phyloP scores from a whole-genome alignment of 2,329 filamentous ascomycete species.

The Thermothelomyces thermophilus region DNA sequence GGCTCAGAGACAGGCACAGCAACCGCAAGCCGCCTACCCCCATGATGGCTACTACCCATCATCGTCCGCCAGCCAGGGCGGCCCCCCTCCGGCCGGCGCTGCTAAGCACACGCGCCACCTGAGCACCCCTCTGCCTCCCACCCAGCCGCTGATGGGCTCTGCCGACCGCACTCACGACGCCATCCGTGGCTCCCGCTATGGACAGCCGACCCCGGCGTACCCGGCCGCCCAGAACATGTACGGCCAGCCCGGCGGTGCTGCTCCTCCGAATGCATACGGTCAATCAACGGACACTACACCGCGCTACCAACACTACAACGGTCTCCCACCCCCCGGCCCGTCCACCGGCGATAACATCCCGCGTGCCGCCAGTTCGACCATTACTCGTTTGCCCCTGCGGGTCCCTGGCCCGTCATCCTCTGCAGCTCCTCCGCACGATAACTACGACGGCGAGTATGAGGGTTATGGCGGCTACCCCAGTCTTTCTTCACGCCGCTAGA shows the following conservation, averaged over 20 bases:
- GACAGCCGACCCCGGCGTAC: background rate
- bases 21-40: background rate
- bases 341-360: background rate
- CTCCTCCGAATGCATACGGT: too few relatives aligned
- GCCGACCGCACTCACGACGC: background rate
- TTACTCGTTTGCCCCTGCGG: background rate
- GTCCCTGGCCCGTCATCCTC: background rate
- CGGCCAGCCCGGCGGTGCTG: background rate
- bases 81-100: constrained; percentile 4
- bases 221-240: too few relatives aligned
- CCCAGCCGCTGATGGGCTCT: background rate
- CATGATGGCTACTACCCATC: background rate
- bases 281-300: too few relatives aligned
- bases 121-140: constrained; percentile 6
- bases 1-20: background rate
- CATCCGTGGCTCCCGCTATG: background rate
- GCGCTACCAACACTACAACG: background rate
- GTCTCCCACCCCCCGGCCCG: background rate
- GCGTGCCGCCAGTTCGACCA: background rate
- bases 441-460: too few relatives aligned
- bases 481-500: background rate
- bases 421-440: background rate
- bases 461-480: background rate
- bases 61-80: background rate
- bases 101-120: constrained; percentile 19